A percentile compares a stretch with the other conserved stretches of the same genome.
These are phyloP conservation scores for Wallemia ichthyophaga DNA, from an alignment of 1,284 basidiomycete species.

Conservation along the genomic window DNA sequence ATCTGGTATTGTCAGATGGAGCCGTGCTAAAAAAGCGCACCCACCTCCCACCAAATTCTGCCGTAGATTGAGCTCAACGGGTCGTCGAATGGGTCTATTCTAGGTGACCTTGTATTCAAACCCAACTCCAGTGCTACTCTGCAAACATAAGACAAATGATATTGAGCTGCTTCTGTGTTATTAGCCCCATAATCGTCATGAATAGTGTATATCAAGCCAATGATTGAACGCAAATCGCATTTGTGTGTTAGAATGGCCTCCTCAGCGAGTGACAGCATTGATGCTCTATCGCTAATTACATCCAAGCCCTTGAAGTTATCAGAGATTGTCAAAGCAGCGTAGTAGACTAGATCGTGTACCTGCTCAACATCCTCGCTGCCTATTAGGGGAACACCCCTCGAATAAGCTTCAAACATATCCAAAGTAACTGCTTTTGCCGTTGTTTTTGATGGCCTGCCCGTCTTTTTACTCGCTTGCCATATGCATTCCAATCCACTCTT, in stretches of 20 bases:
- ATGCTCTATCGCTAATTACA: neutral
- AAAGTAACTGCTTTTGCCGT: neutral
- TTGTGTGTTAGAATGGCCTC: neutral
- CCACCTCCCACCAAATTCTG: neutral
- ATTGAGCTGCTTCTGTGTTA: neutral
- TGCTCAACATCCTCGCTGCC: neutral
- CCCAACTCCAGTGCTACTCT: neutral
- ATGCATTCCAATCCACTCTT: neutral
- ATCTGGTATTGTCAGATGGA: neutral
- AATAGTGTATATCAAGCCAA: neutral
- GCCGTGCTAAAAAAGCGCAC: neutral
- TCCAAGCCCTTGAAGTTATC: neutral
- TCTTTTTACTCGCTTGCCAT: neutral
- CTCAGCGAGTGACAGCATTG: neutral
- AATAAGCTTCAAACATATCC: neutral
- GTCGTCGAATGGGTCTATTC: neutral
- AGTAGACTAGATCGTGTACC: neutral
- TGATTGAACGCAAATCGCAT: neutral
- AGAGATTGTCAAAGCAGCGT: neutral
- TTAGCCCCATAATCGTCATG: neutral
- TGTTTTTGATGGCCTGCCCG: neutral
- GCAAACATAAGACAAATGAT: neutral
- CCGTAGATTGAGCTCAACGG: neutral
- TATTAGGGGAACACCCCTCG: neutral
- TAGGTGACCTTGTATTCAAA: neutral